Evolutionary conservation across 106 monocot genomes (phyloP).

Genomic region (Dendrobium catenatum): DNA sequence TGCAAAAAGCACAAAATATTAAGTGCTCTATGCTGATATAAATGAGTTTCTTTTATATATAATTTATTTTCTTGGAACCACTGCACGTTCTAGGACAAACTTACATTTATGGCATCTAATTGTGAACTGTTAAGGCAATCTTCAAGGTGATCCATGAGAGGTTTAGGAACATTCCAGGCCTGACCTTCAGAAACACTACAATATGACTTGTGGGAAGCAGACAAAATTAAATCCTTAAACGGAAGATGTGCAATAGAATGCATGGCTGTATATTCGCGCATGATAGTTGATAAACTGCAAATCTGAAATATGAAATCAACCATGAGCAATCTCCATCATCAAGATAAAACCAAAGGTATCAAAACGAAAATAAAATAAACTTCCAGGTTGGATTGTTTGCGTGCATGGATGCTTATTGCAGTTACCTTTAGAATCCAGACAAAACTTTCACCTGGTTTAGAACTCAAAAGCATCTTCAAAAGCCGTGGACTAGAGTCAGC

Average conservation of each 20-base stretch:
- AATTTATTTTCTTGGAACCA: not conserved
- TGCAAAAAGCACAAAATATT: not conserved
- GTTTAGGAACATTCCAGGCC: conserved; percentile 68
- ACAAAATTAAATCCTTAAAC: conserved; percentile 88
- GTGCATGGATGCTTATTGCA: not conserved
- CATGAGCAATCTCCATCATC: not conserved
- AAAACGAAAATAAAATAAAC: not conserved
- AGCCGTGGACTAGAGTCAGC: conserved; percentile 49
- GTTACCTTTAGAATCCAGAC: conserved; percentile 61
- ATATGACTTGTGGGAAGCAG: conserved; percentile 44
- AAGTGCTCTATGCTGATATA: not conserved
- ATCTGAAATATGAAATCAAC: conserved; percentile 37
- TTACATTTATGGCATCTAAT: conserved; percentile 77
- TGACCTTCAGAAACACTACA: conserved; percentile 34
- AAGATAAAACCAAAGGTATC: not conserved
- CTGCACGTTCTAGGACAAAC: conserved; percentile 6
- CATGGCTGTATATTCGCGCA: conserved; percentile 76
- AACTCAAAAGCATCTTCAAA: conserved; percentile 35
- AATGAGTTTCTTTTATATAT: not conserved
- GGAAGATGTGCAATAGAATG: conserved; percentile 77
- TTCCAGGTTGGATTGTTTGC: not conserved
- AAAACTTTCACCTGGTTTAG: conserved; percentile 30
- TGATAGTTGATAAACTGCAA: conserved; percentile 94
- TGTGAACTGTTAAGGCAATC: conserved; percentile 86
- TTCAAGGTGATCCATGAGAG: conserved; percentile 80